Percentiles rank a stretch among this genome's conserved stretches.
Conservation (phyloP, 306 rosid species). For the Prunus davidiana region DNA sequence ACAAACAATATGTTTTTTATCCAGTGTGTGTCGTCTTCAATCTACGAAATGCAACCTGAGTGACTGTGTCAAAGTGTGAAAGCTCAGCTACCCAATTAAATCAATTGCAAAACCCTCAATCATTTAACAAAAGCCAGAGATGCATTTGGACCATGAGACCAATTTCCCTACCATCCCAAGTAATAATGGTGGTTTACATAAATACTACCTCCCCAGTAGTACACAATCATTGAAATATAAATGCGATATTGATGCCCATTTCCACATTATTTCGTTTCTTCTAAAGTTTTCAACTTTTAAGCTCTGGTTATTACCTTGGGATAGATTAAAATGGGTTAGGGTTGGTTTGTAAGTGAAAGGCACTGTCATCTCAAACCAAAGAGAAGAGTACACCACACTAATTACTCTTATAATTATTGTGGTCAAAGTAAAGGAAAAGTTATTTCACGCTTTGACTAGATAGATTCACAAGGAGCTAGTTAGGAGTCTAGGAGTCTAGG, state of each 20-base stretch:
- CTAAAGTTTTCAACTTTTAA: neutral
- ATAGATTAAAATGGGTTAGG: too few species aligned
- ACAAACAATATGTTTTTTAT: neutral
- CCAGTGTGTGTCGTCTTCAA: neutral
- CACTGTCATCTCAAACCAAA: neutral
- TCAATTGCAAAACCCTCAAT: slow-evolving; percentile 21
- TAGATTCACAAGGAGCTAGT: neutral
- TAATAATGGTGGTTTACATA: slow-evolving; percentile 1
- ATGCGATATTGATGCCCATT: neutral
- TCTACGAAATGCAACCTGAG: neutral
- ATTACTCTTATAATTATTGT: neutral
- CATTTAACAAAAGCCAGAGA: slow-evolving; percentile 16
- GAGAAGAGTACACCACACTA: neutral
- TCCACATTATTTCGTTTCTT: neutral
- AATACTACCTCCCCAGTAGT: neutral
- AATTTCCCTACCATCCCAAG: neutral
- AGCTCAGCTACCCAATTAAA: slow-evolving; percentile 32
- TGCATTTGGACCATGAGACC: slow-evolving; percentile 27
- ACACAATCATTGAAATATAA: neutral
- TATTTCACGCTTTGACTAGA: neutral
- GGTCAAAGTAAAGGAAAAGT: neutral
- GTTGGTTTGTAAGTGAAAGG: neutral
- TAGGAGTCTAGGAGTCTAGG: neutral
- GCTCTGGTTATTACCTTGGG: too few species aligned
- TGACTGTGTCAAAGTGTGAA: slow-evolving; percentile 20